Evolutionary conservation across 2,329 filamentous ascomycete genomes (phyloP).

Genomic region (Stachybotrys elegans): DNA sequence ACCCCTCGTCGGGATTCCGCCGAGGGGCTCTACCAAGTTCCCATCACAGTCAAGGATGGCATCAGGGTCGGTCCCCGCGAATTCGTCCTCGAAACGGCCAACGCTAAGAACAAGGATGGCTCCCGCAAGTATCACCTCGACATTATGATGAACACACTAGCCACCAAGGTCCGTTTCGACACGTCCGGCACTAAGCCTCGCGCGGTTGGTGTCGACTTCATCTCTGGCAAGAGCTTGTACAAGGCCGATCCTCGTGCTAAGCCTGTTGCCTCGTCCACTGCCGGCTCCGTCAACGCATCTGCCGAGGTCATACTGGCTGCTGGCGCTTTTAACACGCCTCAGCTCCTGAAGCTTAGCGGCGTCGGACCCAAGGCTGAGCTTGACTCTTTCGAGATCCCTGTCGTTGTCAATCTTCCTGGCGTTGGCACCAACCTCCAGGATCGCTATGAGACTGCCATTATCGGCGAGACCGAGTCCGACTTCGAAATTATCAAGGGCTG

Average conservation of each 20-base stretch:
- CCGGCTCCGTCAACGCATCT: conserved; percentile 18
- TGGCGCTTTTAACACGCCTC: conserved; percentile 41
- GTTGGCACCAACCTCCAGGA: conserved; percentile 50
- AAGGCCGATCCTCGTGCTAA: conserved; percentile 33
- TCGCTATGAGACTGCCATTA: conserved; percentile 17
- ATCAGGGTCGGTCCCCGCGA: background rate
- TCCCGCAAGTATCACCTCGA: conserved; percentile 11
- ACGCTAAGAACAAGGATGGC: background rate
- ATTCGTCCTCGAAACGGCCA: conserved; percentile 1
- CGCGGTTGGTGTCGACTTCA: conserved; percentile 37
- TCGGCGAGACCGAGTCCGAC: background rate
- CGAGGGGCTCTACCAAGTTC: background rate
- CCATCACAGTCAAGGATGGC: background rate
- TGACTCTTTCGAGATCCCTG: conserved; percentile 37
- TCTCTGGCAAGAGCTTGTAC: conserved; percentile 35
- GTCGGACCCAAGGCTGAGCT: conserved; percentile 37
- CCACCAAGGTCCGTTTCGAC: conserved; percentile 30
- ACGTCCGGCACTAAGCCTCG: conserved; percentile 19
- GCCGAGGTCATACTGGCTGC: conserved; percentile 43
- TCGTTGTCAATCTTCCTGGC: conserved; percentile 53
- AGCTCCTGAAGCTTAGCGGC: conserved; percentile 41
- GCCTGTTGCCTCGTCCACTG: conserved; percentile 12
- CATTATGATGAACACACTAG: conserved; percentile 20
- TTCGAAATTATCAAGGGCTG: background rate
- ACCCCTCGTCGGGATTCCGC: background rate